phyloP scores from a whole-genome alignment of 2,329 filamentous ascomycete genomes.

The Botrytis porri region DNA sequence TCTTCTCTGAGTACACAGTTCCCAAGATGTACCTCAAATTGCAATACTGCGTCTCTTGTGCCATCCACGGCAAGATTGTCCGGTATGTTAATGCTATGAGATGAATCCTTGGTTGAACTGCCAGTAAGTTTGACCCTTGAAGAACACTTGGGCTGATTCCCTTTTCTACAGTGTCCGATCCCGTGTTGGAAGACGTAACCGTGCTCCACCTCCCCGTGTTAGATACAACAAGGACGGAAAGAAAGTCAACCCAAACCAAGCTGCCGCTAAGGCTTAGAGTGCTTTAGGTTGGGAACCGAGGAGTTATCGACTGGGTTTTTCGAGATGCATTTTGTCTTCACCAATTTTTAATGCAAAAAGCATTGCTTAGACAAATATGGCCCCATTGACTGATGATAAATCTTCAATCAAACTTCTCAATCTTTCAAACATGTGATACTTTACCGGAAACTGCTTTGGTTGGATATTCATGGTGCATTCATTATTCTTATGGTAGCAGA shows the following conservation, averaged over 20 bases:
- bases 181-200: constrained; percentile 95
- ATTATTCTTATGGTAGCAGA: background rate
- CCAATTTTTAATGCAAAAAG: constrained; percentile 19
- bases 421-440: background rate
- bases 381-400: constrained; percentile 17
- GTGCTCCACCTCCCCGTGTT: constrained; percentile 93
- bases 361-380: constrained; percentile 22
- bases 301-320: constrained; percentile 19
- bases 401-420: background rate
- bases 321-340: constrained; percentile 18
- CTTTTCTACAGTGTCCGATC: constrained; percentile 78
- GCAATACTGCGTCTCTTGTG: constrained; percentile 99
- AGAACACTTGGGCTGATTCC: constrained; percentile 41
- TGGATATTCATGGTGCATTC: background rate
- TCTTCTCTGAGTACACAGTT: constrained; percentile 98
- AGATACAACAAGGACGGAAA: constrained; percentile 99
- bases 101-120: constrained; percentile 59
- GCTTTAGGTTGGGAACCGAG: constrained; percentile 16
- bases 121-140: constrained; percentile 40
- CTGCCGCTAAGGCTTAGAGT: constrained; percentile 38
- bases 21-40: constrained; percentile 99
- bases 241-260: constrained; percentile 71
- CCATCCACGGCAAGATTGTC: constrained; percentile 99
- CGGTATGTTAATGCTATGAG: constrained; percentile 72
- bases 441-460: background rate